A percentile compares a stretch with the other conserved stretches of the same genome.
phyloP scores from a whole-genome alignment of 2,329 filamentous ascomycete genomes.

The Thielaviopsis cerberus region DNA sequence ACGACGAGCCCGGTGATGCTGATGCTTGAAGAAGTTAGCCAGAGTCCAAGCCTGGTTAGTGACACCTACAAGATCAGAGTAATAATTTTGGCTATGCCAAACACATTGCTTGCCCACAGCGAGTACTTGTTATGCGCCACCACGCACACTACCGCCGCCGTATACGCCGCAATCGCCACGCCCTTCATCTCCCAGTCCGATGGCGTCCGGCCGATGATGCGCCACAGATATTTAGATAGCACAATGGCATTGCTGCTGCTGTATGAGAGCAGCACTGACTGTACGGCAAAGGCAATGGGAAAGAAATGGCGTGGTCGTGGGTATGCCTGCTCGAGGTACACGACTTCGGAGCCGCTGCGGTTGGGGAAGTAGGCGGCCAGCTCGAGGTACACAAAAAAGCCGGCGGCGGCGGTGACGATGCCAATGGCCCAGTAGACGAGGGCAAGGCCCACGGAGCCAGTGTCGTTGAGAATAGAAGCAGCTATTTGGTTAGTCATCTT shows the following conservation, averaged over 20 bases:
- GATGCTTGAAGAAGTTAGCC: conserved; percentile 18
- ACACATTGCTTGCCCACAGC: conserved; percentile 33
- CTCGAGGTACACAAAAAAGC: conserved; percentile 43
- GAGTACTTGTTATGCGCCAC: conserved; percentile 39
- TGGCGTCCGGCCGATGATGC: conserved; percentile 30
- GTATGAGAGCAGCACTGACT: conserved; percentile 45
- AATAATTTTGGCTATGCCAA: conserved; percentile 40
- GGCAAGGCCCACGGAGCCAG: conserved; percentile 42
- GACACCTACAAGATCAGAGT: conserved; percentile 38
- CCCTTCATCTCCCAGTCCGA: conserved; percentile 48
- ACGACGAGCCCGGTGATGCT: conserved; percentile 43
- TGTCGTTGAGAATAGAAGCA: conserved; percentile 35
- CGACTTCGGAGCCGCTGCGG: conserved; percentile 45
- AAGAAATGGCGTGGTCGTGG: conserved; percentile 46
- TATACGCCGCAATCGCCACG: conserved; percentile 45
- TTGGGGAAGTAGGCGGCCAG: conserved; percentile 47
- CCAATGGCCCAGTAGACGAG: conserved; percentile 49
- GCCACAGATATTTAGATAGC: conserved; percentile 43
- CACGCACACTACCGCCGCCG: conserved; percentile 33
- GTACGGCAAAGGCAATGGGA: conserved; percentile 44
- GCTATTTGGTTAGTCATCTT: conserved; percentile 21
- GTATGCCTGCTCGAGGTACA: conserved; percentile 50
- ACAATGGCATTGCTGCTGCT: conserved; percentile 47
- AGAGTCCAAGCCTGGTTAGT: no score
- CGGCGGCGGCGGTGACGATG: conserved; percentile 35